These are phyloP conservation scores for Centella asiatica DNA, from an alignment of 129 eudicot genomes.

Conservation along the genomic window DNA sequence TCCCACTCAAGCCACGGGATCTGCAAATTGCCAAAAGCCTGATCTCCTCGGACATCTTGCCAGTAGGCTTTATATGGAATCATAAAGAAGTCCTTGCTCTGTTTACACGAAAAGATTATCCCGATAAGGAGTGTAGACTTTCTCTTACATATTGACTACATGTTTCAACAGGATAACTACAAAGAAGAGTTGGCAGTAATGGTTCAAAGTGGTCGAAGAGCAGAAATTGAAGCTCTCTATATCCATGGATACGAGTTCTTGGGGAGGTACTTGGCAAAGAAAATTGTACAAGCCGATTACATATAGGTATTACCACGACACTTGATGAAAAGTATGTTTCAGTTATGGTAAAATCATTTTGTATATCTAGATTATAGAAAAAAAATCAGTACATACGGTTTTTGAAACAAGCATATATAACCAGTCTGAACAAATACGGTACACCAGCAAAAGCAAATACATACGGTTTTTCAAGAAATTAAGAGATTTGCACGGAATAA, in stretches of 20 bases:
- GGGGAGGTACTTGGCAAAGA: conserved; percentile 61
- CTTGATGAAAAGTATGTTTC: neutral
- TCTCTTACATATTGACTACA: neutral
- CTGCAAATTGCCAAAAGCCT: conserved; percentile 84
- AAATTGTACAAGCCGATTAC: conserved; percentile 62
- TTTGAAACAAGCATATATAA: no score
- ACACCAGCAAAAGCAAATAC: no score
- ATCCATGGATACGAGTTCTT: conserved; percentile 75
- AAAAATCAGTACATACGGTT: no score
- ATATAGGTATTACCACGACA: conserved; percentile 30
- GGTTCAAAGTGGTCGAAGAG: conserved; percentile 71
- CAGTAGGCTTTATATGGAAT: conserved; percentile 30
- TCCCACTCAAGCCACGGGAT: conserved; percentile 64
- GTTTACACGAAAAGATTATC: neutral
- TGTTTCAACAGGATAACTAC: conserved; percentile 56
- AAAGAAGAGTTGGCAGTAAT: conserved; percentile 71
- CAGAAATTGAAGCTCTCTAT: conserved; percentile 96
- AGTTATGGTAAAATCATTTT: neutral
- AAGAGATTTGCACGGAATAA: no score
- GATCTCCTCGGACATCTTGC: conserved; percentile 63
- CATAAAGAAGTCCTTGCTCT: neutral
- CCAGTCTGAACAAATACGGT: no score
- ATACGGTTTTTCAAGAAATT: no score
- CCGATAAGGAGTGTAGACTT: neutral
- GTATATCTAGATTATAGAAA: no score